Conservation (phyloP, 495 filamentous ascomycete genomes). For the Delitschia confertaspora region DNA sequence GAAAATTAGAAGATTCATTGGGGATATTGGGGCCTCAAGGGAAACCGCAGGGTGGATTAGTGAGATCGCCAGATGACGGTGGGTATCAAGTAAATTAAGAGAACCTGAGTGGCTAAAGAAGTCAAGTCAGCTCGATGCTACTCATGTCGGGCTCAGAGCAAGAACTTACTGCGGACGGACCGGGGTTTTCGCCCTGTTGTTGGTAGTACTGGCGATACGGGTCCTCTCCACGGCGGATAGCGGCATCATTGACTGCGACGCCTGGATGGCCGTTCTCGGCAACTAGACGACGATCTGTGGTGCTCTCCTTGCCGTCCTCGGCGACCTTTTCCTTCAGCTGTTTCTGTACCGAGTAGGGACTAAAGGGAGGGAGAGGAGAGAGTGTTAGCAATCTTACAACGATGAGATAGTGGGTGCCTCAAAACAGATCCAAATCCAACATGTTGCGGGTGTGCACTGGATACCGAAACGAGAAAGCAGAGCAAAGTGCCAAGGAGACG, state of each 20-base stretch:
- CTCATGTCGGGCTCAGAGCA: too few species aligned
- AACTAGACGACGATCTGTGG: constrained; percentile 41
- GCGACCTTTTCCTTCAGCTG: constrained; percentile 40
- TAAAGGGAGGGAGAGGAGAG: constrained; percentile 16
- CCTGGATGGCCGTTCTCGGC: constrained; percentile 51
- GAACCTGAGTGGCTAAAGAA: constrained; percentile 1
- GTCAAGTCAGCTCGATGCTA: not conserved
- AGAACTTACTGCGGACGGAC: not conserved
- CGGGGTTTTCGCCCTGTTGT: constrained; percentile 38
- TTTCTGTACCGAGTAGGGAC: constrained; percentile 44
- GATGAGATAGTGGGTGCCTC: not conserved
- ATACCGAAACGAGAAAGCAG: not conserved
- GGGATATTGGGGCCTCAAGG: too few species aligned
- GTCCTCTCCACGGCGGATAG: constrained; percentile 52
- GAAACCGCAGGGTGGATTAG: too few species aligned
- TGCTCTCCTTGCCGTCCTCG: constrained; percentile 45
- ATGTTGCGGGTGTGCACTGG: not conserved
- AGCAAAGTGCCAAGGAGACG: not conserved
- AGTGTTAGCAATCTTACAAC: constrained; percentile 9
- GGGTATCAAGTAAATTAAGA: not conserved
- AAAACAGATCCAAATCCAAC: too few species aligned
- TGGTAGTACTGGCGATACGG: constrained; percentile 58
- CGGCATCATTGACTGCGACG: constrained; percentile 55
- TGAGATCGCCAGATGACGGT: too few species aligned
- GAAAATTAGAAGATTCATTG: too few species aligned